These are phyloP conservation scores for Beta corolliflora DNA, from an alignment of 179 eudicot genomes.

Conservation along the genomic window DNA sequence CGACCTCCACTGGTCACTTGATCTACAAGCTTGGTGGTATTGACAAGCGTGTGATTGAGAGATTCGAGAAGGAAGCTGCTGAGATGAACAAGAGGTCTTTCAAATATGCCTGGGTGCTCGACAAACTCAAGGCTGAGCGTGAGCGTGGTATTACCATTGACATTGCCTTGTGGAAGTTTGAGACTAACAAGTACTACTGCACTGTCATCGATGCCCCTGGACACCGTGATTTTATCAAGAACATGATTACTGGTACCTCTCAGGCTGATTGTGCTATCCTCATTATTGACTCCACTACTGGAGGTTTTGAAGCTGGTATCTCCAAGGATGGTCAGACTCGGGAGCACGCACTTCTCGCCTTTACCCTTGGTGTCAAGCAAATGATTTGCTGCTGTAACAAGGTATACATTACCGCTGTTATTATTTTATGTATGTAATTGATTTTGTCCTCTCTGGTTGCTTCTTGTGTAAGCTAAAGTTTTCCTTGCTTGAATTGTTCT, in stretches of 20 bases:
- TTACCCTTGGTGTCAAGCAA: conserved; percentile 40
- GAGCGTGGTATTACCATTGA: conserved; percentile 41
- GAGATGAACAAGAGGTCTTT: conserved; percentile 57
- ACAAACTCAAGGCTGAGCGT: conserved; percentile 45
- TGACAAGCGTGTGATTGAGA: conserved; percentile 53
- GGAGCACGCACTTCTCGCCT: conserved; percentile 37
- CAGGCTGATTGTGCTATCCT: conserved; percentile 55
- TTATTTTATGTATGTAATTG: background rate
- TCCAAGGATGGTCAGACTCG: conserved; percentile 44
- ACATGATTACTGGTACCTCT: conserved; percentile 55
- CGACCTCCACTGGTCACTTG: conserved; percentile 46
- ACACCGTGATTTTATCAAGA: conserved; percentile 51
- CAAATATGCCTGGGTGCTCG: conserved; percentile 43
- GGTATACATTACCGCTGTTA: conserved; percentile 12
- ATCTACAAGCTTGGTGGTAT: conserved; percentile 52
- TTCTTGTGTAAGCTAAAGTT: background rate
- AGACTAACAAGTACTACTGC: conserved; percentile 42
- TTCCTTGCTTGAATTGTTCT: background rate
- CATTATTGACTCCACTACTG: conserved; percentile 52
- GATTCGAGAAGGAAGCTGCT: conserved; percentile 49
- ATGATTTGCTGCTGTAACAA: conserved; percentile 43
- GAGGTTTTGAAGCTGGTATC: conserved; percentile 44
- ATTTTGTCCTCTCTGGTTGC: background rate
- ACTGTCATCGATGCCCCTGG: conserved; percentile 42
- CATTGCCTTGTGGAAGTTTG: conserved; percentile 39